phyloP scores from a whole-genome alignment of 306 rosid species.

The Phaseolus lunatus region DNA sequence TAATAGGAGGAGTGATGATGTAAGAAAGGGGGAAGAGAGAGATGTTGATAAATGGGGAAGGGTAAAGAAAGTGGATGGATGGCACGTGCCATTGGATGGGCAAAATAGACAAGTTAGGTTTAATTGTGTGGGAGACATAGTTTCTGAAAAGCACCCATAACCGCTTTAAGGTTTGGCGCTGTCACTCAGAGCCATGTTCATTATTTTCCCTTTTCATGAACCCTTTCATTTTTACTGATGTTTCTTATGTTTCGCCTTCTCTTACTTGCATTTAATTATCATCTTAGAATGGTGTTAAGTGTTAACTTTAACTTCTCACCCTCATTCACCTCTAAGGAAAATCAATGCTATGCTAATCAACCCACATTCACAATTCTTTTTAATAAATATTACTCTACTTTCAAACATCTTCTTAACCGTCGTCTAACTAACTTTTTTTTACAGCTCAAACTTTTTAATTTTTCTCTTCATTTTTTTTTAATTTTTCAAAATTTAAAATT shows the following conservation, averaged over 20 bases:
- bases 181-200: conserved; percentile 63
- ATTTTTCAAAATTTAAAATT: no score
- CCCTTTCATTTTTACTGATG: conserved; percentile 59
- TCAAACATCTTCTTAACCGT: no score
- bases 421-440: no score
- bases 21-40: background rate
- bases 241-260: conserved; percentile 49
- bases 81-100: conserved; percentile 70
- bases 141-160: conserved; percentile 66
- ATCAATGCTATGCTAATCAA: conserved; percentile 1
- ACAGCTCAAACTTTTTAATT: no score
- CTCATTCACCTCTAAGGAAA: conserved; percentile 22
- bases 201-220: conserved; percentile 55
- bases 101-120: conserved; percentile 62
- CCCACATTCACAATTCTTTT: background rate
- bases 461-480: no score
- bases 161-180: conserved; percentile 71
- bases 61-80: conserved; percentile 43
- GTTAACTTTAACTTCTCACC: conserved; percentile 36
- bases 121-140: conserved; percentile 50
- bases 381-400: background rate
- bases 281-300: conserved; percentile 34
- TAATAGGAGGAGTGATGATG: conserved; percentile 54
- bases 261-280: conserved; percentile 46
- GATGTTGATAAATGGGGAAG: conserved; percentile 39